phyloP scores from a whole-genome alignment of 1,139 yeast genomes.

The Wickerhamomyces sp. region DNA sequence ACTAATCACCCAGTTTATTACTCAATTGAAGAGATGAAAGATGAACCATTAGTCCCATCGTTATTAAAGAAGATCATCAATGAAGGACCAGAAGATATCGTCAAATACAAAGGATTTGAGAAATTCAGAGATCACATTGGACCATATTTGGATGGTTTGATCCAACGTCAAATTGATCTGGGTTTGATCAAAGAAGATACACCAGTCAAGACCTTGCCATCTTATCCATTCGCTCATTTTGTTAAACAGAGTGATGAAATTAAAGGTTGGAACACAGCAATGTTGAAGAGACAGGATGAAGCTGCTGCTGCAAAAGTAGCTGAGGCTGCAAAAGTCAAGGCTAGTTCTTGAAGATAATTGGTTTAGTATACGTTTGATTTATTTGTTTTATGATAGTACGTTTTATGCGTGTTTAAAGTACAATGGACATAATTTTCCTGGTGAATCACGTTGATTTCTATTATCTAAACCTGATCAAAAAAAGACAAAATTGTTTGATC shows the following conservation, averaged over 20 bases:
- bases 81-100: conserved; percentile 63
- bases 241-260: conserved; percentile 28
- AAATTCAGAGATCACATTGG: conserved; percentile 53
- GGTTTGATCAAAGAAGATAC: conserved; percentile 54
- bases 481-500: conserved; percentile 11
- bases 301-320: conserved; percentile 16
- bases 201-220: conserved; percentile 53
- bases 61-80: conserved; percentile 53
- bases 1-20: conserved; percentile 75
- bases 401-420: no score
- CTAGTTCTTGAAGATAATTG: neutral
- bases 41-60: conserved; percentile 71
- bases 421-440: neutral
- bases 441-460: neutral
- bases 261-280: conserved; percentile 40
- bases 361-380: neutral
- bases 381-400: no score
- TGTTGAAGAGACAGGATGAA: conserved; percentile 26
- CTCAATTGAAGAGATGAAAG: conserved; percentile 70
- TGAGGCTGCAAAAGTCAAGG: conserved; percentile 7
- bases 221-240: conserved; percentile 57
- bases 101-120: conserved; percentile 58
- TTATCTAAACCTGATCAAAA: no score
- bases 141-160: conserved; percentile 51
- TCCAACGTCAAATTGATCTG: conserved; percentile 50